Evolutionary conservation across 2,329 filamentous ascomycete genomes (phyloP).

Genomic region (Pseudogymnoascus sp.): DNA sequence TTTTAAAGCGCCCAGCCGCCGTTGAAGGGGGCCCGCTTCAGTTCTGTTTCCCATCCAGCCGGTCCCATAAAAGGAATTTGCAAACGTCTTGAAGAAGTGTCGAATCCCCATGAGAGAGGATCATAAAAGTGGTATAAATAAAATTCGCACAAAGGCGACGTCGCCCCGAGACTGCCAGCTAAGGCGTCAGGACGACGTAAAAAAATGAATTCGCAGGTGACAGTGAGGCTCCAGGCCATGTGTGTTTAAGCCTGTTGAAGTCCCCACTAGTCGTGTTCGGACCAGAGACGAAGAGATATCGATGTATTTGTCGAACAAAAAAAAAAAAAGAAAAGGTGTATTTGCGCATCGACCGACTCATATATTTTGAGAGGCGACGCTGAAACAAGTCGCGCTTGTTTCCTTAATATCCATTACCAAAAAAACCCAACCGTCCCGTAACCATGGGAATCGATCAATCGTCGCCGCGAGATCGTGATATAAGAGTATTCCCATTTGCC

Average conservation of each 20-base stretch:
- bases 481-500: conserved; percentile 4
- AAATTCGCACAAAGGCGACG: not conserved
- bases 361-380: conserved; percentile 3
- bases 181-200: not conserved
- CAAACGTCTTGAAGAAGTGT: conserved; percentile 1
- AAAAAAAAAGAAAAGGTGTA: not conserved
- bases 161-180: not conserved
- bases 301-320: not conserved
- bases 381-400: not conserved
- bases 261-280: not conserved
- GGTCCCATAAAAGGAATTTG: conserved; percentile 3
- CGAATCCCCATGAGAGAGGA: not conserved
- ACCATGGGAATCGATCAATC: conserved; percentile 7
- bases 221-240: conserved; percentile 5
- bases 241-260: conserved; percentile 5
- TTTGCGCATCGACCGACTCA: conserved; percentile 1
- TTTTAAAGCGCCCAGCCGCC: conserved; percentile 5
- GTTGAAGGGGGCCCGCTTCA: conserved; percentile 2
- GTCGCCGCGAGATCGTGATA: conserved; percentile 8
- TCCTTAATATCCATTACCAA: conserved; percentile 3
- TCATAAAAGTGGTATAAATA: conserved; percentile 6
- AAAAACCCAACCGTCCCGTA: not conserved
- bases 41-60: not conserved
- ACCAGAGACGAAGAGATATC: conserved; percentile 1
- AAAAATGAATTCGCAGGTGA: conserved; percentile 5